Evolutionary conservation across 441 rosid genomes (phyloP).

Genomic region (Jatropha multifida): DNA sequence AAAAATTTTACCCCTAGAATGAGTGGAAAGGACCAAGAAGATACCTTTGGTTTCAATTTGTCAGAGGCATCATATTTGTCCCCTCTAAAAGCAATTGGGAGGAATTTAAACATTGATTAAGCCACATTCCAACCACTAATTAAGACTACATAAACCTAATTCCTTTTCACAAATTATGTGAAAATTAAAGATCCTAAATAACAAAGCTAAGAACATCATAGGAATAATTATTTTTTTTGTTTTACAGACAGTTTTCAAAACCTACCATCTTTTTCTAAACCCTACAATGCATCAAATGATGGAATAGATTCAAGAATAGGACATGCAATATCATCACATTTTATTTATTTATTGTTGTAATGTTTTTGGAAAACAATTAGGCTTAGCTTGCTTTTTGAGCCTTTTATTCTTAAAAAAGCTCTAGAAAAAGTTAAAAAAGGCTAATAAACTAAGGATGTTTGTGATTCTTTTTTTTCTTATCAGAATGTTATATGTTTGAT

Average conservation of each 20-base stretch:
- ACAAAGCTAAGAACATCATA: neutral
- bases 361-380: slow-evolving; percentile 8
- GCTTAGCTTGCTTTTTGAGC: slow-evolving; percentile 26
- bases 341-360: neutral
- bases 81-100: slow-evolving; percentile 4
- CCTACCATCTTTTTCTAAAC: slow-evolving; percentile 20
- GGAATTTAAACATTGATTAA: slow-evolving; percentile 6
- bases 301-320: slow-evolving; percentile 3
- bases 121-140: slow-evolving; percentile 2
- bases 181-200: neutral
- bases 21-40: neutral
- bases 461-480: neutral
- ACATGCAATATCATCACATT: neutral
- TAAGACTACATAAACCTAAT: neutral
- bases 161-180: neutral
- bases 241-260: neutral
- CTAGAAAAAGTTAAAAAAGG: neutral
- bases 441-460: neutral
- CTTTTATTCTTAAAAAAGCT: slow-evolving; percentile 13
- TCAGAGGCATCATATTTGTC: slow-evolving; percentile 1
- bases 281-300: slow-evolving; percentile 29
- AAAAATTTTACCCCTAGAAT: slow-evolving; percentile 5
- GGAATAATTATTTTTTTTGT: neutral
- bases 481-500: neutral
- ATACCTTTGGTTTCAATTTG: neutral